Percentiles rank a stretch among this genome's conserved stretches.
Conservation (phyloP, 768 basidiomycete genomes). For the Panaeolus papilionaceus region DNA sequence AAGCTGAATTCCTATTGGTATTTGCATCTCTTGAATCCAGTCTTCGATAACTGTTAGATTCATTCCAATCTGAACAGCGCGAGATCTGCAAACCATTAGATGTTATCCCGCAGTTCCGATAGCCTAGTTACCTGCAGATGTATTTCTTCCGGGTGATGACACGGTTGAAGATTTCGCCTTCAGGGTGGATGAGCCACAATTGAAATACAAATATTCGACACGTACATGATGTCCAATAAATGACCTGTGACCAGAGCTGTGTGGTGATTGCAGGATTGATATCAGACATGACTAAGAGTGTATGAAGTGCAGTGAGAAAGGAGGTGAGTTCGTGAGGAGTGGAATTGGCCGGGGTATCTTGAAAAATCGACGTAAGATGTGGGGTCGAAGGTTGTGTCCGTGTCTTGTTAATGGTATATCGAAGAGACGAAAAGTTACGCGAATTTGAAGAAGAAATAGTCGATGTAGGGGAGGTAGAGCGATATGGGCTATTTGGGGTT, state of each 20-base stretch:
- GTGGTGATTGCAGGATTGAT: conserved; percentile 88
- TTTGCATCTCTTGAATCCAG: conserved; percentile 83
- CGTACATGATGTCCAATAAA: conserved; percentile 97
- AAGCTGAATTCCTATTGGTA: conserved; percentile 78
- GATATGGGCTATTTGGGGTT: conserved; percentile 55
- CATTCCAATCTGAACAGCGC: conserved; percentile 89
- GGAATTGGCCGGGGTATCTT: conserved; percentile 46
- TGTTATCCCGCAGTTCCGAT: not conserved
- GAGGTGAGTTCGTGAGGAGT: conserved; percentile 67
- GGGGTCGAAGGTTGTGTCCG: conserved; percentile 51
- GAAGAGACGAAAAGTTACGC: conserved; percentile 68
- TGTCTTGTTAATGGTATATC: conserved; percentile 65
- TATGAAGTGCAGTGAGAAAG: conserved; percentile 86
- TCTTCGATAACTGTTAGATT: conserved; percentile 89
- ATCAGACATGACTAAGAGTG: conserved; percentile 83
- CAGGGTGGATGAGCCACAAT: conserved; percentile 22
- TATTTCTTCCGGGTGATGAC: conserved; percentile 92
- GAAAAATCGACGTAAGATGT: conserved; percentile 56
- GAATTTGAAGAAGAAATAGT: conserved; percentile 51
- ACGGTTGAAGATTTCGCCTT: conserved; percentile 87
- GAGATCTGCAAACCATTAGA: conserved; percentile 53
- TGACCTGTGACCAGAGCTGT: conserved; percentile 96
- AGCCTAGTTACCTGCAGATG: conserved; percentile 72
- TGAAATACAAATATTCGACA: conserved; percentile 15
- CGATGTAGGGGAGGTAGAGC: conserved; percentile 60